phyloP scores from a whole-genome alignment of 2,329 filamentous ascomycete species.

The Claviceps arundinis region DNA sequence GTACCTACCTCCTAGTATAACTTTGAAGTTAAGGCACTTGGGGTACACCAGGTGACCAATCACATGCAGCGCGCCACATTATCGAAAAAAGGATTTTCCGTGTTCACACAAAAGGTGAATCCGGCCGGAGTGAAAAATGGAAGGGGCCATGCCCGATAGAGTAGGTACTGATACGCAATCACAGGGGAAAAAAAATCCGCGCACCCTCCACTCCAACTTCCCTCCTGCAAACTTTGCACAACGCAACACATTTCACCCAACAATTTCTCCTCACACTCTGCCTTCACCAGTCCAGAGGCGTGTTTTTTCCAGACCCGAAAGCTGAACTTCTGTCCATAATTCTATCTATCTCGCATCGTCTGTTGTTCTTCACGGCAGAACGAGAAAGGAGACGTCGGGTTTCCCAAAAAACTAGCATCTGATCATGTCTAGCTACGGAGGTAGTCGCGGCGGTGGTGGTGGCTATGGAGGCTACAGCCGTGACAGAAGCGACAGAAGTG shows the following conservation, averaged over 20 bases:
- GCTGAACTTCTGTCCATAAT: background rate
- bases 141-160: slow-evolving; percentile 4
- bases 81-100: slow-evolving; percentile 5
- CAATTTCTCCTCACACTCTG: slow-evolving; percentile 10
- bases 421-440: slow-evolving; percentile 35
- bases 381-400: background rate
- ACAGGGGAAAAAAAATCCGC: slow-evolving; percentile 11
- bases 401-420: background rate
- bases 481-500: slow-evolving; percentile 33
- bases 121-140: slow-evolving; percentile 4
- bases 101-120: background rate
- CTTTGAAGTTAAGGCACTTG: background rate
- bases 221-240: slow-evolving; percentile 12
- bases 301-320: background rate
- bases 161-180: background rate
- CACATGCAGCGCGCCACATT: background rate
- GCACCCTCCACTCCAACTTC: slow-evolving; percentile 8
- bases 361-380: background rate
- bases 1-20: too few species aligned
- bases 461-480: slow-evolving; percentile 26
- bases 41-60: slow-evolving; percentile 2
- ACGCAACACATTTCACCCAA: slow-evolving; percentile 6
- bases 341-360: background rate
- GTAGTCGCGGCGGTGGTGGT: slow-evolving; percentile 19
- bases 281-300: slow-evolving; percentile 14